Base-by-base conservation (phyloP, 306 rosid species). In the Acacia crassicarpa region DNA sequence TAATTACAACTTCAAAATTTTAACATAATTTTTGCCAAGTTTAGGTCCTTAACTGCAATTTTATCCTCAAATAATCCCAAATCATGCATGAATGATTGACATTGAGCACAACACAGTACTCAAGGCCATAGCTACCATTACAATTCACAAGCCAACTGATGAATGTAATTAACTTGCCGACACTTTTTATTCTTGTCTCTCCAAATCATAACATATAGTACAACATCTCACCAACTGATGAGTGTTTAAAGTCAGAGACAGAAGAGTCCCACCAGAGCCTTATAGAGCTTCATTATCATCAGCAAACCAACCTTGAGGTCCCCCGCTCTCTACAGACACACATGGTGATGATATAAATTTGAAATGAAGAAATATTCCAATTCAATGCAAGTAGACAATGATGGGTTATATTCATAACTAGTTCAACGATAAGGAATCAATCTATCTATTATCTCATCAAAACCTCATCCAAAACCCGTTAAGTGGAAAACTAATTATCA, bases 381-480 rank as follows among this genome's bases (percentile, higher is more conserved):
- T 9, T 8, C 23, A 72, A 46, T 22, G 59, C 40, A 45, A 72
- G 15, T 15, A 44, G 75, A 44, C 38, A 71, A 44, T 22, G 33
- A 22, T 43, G 56, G 32, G 10, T 4, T 6, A 72, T 44, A 44
- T 71, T 72, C 58, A 72, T 12, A 72, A 32, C 11, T 44, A 45
- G 35, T 45, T 70, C 54, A 70, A 70, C 12, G 6, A 5, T 22
- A 43, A 45, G 32, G n/a, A 40, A 44, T 56, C 30, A n/a, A 56
- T 56, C 63, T 3, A 56, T 56, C 63, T 22, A n/a, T 49, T 7
- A 32, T 56, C 69, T 56, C 35, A 49, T 40, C 15, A 48, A 73
- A 74, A 48, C 51, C 74, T 23, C 48, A 70, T 62, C 38, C 72
- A 45, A 80, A 56, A 56, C 35, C 68, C 53, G 72, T 38, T 25